Evolutionary conservation across 768 basidiomycete species (phyloP), one percentile per base, ranked within the genome.

Genomic region (Phylloporus scabripes): DNA sequence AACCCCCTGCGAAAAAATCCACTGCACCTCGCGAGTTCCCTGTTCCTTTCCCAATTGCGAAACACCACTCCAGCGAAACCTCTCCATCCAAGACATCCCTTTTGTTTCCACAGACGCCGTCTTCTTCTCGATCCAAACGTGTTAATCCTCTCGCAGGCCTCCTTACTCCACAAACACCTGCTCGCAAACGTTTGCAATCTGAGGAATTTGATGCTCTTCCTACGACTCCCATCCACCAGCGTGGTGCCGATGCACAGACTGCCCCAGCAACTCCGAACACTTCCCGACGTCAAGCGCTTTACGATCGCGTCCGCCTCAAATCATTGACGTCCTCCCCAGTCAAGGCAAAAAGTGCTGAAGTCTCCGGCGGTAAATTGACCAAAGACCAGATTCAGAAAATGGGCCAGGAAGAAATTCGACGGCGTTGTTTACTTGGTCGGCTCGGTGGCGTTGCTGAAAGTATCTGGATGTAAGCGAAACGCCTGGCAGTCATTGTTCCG

Each of bases 361-460:
- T 66, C 15, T 55, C 59, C 14, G 74, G 74, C 4, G 70, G 72
- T 10, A 80, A 69, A 48, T 68, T 87, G 56, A 79, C 78, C 37
- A 79, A 74, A 51, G 86, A 87, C 46, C 78, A 85, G 55, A 72
- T 89, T 53, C 65, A 83, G 37, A 85, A 83, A 66, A 69, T 90
- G 48, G 74, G 82, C 36, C 87, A 89, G 60, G 87, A 90, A 50
- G 89, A 87, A 61, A 77, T 86, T 70, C 76, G 87, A 51, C 75
- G 85, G 49, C 74, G 88, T 32, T 88, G 85, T 55, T 64, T 91
- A 26, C 73, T 92, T 7, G 89, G 89, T 43, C 80, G 90, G 17
- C 75, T 92, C 7, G 76, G 77, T 23, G 83, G 85, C 9, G 79
- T 92, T 24, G 90, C 90, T n/a, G 89, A 92, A 61, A 86, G 88